Evolutionary conservation across 148 eudicot species (phyloP).

Genomic region (Tetragonia tetragonoides): DNA sequence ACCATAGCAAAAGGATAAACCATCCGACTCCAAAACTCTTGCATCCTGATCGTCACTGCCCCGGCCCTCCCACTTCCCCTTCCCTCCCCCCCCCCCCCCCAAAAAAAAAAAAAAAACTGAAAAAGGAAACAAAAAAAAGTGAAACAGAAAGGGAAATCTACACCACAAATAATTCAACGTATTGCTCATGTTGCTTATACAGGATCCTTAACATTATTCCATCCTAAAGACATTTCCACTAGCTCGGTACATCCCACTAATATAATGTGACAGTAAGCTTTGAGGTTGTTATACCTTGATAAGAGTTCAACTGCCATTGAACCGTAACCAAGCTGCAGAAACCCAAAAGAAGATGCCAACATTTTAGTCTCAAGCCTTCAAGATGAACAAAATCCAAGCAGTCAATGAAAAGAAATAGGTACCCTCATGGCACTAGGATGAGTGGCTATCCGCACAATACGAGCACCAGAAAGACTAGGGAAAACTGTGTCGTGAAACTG

Average conservation of each 20-base stretch:
- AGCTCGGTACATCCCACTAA: neutral
- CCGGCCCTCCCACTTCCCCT: too few relatives aligned
- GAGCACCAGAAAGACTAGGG: constrained; percentile 92
- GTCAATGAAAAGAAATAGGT: constrained; percentile 4
- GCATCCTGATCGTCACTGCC: neutral
- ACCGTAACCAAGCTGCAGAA: constrained; percentile 90
- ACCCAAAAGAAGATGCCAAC: neutral
- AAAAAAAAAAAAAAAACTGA: neutral
- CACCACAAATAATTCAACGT: neutral
- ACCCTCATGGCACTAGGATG: constrained; percentile 99
- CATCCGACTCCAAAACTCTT: neutral
- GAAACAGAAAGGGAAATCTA: too few relatives aligned
- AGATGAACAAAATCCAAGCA: neutral
- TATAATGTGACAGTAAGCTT: neutral
- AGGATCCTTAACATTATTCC: neutral
- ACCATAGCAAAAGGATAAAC: neutral
- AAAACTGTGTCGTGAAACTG: constrained; percentile 72
- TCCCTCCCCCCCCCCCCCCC: too few relatives aligned
- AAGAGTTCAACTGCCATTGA: constrained; percentile 79
- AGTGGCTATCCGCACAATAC: constrained; percentile 93
- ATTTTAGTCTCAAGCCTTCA: neutral
- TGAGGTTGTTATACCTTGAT: constrained; percentile 48
- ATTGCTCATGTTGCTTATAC: neutral
- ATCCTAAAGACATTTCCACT: neutral
- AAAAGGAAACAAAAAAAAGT: neutral